These are phyloP conservation scores for Hamigera avellanea DNA, from an alignment of 495 filamentous ascomycete species.

Conservation along the genomic window DNA sequence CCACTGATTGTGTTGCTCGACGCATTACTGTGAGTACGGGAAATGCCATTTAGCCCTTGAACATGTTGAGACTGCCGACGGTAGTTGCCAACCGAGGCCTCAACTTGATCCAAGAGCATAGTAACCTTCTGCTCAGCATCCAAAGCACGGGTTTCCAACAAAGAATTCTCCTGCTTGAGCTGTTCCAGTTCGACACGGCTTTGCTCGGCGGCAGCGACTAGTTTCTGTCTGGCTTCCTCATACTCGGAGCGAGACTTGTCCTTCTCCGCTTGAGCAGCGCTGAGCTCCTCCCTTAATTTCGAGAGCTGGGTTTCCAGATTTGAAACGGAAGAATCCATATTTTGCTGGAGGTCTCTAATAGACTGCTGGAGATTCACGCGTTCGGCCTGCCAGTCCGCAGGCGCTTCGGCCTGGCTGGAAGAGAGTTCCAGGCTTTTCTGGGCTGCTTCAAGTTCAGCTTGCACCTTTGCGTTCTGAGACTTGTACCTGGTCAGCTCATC, in stretches of 20 bases:
- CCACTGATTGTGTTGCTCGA: conserved; percentile 28
- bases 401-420: conserved; percentile 16
- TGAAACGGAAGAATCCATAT: conserved; percentile 50
- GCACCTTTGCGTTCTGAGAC: conserved; percentile 68
- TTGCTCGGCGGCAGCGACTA: conserved; percentile 41
- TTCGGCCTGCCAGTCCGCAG: conserved; percentile 66
- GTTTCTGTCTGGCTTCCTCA: conserved; percentile 46
- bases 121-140: conserved; percentile 91
- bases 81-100: conserved; percentile 86
- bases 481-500: conserved; percentile 87
- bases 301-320: conserved; percentile 62
- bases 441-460: conserved; percentile 59
- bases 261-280: conserved; percentile 51
- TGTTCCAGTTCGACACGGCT: conserved; percentile 62
- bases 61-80: conserved; percentile 62
- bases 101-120: conserved; percentile 86
- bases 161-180: conserved; percentile 66
- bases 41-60: conserved; percentile 27
- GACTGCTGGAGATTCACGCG: conserved; percentile 53
- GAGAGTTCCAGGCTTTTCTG: conserved; percentile 29
- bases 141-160: conserved; percentile 67
- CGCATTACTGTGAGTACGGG: conserved; percentile 33
- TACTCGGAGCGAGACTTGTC: conserved; percentile 45
- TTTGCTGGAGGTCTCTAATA: conserved; percentile 52
- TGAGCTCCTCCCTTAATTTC: conserved; percentile 55